These are phyloP conservation scores for Knoxdaviesia proteae DNA, from an alignment of 2,329 filamentous ascomycete genomes.

Conservation along the genomic window DNA sequence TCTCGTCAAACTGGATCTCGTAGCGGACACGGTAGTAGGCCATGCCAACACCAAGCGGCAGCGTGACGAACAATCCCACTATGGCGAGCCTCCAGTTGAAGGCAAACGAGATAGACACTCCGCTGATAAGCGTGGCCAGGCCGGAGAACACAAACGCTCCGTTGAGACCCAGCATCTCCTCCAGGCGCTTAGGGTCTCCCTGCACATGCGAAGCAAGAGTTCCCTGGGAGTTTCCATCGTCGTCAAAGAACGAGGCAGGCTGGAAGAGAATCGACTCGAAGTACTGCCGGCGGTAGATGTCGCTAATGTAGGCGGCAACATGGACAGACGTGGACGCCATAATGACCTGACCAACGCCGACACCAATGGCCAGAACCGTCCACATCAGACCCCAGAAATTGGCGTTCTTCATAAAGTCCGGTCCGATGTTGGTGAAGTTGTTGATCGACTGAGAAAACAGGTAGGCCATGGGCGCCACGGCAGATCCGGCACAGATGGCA, in stretches of 20 bases:
- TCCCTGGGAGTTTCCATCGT: constrained; percentile 36
- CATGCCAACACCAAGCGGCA: constrained; percentile 25
- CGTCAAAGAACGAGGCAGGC: constrained; percentile 38
- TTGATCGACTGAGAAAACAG: constrained; percentile 32
- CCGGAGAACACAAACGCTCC: constrained; percentile 38
- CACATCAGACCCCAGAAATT: constrained; percentile 47
- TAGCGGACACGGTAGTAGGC: constrained; percentile 32
- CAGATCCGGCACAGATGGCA: constrained; percentile 20
- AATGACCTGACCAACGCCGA: constrained; percentile 31
- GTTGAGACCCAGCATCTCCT: constrained; percentile 41
- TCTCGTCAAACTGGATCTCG: constrained; percentile 46
- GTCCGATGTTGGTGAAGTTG: constrained; percentile 20
- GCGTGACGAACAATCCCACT: constrained; percentile 40
- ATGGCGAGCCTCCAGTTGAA: constrained; percentile 63
- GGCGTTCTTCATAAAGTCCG: constrained; percentile 10
- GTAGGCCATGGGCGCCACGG: constrained; percentile 29
- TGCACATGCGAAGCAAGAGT: constrained; percentile 35
- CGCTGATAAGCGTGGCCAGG: constrained; percentile 43
- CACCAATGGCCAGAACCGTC: constrained; percentile 31
- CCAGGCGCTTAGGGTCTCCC: constrained; percentile 35
- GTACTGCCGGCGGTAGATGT: constrained; percentile 37
- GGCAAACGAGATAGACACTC: constrained; percentile 43
- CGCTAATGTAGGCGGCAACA: constrained; percentile 26
- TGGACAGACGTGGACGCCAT: constrained; percentile 22
- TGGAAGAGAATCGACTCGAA: constrained; percentile 38